Percentiles rank a stretch among this genome's conserved stretches.
Evolutionary conservation across 176 grass and related monocot genomes (phyloP).

Genomic region (Neostapfia colusana): DNA sequence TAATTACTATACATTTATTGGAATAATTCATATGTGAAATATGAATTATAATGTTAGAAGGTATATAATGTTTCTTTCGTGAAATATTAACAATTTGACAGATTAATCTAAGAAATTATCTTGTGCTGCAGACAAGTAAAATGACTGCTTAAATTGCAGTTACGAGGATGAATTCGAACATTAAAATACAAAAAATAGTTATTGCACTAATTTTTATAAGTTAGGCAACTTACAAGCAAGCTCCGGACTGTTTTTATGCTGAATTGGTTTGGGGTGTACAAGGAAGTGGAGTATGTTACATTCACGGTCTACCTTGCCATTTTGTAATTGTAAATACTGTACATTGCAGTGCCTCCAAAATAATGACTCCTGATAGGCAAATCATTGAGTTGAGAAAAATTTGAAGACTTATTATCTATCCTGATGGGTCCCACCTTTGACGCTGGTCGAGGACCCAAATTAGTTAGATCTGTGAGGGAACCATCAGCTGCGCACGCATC

Average conservation of each 20-base stretch:
- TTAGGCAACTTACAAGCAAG: conserved; percentile 32
- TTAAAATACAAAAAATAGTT: neutral
- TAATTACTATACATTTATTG: neutral
- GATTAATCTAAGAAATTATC: neutral
- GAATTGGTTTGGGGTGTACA: conserved; percentile 23
- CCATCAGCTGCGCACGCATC: conserved; percentile 51
- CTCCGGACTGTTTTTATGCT: neutral
- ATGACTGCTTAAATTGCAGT: neutral
- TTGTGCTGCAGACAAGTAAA: neutral
- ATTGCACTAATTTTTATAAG: neutral
- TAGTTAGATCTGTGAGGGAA: conserved; percentile 45
- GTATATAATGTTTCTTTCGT: neutral
- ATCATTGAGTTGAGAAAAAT: conserved; percentile 31
- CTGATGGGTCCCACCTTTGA: conserved; percentile 31
- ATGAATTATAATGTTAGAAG: neutral
- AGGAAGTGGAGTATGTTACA: conserved; percentile 11
- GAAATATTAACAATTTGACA: neutral
- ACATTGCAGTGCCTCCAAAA: conserved; percentile 42
- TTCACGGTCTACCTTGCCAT: conserved; percentile 19
- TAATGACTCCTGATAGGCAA: conserved; percentile 35
- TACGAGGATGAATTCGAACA: neutral
- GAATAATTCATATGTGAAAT: neutral
- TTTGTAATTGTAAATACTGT: conserved; percentile 26
- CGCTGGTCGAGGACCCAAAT: conserved; percentile 47
- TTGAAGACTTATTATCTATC: conserved; percentile 35